Evolutionary conservation across 1,284 basidiomycete species (phyloP).

Genomic region (Albatrellus sp.): DNA sequence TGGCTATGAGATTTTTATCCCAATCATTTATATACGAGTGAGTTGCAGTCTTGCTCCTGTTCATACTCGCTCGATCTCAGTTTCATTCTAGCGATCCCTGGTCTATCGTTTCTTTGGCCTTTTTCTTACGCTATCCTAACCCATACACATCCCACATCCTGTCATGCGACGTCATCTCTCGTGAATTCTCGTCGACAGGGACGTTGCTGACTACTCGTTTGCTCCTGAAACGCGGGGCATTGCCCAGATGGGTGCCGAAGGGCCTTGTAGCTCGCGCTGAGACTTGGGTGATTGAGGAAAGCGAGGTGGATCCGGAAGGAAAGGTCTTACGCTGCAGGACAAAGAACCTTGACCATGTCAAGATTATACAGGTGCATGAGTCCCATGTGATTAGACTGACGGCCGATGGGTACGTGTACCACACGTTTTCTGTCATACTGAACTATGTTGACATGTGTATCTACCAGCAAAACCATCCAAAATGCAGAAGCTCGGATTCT

Average conservation of each 20-base stretch:
- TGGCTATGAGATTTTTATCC: constrained; percentile 66
- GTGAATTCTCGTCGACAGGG: constrained; percentile 58
- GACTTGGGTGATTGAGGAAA: constrained; percentile 86
- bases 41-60: constrained; percentile 17
- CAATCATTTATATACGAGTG: constrained; percentile 75
- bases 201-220: constrained; percentile 82
- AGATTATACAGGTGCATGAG: constrained; percentile 74
- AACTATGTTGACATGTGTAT: neutral
- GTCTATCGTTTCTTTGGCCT: constrained; percentile 86
- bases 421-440: neutral
- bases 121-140: constrained; percentile 94
- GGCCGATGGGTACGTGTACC: constrained; percentile 40
- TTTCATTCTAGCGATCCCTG: constrained; percentile 63
- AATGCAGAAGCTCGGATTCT: constrained; percentile 65
- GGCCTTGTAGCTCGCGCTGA: constrained; percentile 67
- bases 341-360: constrained; percentile 75
- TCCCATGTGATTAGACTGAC: constrained; percentile 51
- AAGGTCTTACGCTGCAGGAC: constrained; percentile 60
- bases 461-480: constrained; percentile 57
- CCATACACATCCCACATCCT: constrained; percentile 90
- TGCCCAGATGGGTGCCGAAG: constrained; percentile 84
- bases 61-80: neutral
- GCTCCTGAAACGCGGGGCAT: constrained; percentile 82
- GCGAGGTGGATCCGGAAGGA: constrained; percentile 72
- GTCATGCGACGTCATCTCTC: constrained; percentile 89